Evolutionary conservation across 2,329 filamentous ascomycete genomes (phyloP).

Genomic region (Ceratocystis smalleyi): DNA sequence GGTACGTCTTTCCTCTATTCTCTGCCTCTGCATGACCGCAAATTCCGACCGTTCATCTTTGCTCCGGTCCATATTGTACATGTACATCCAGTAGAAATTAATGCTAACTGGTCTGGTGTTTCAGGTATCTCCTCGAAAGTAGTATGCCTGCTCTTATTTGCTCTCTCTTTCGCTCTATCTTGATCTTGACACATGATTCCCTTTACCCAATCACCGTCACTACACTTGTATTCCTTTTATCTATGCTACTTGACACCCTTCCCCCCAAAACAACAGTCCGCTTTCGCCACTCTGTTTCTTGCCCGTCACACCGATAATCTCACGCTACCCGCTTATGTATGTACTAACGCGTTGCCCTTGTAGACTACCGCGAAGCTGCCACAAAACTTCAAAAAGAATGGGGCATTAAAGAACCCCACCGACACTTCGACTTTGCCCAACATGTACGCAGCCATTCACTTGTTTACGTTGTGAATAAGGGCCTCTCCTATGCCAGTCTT

Average conservation of each 20-base stretch:
- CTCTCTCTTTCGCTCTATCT: neutral
- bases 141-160: constrained; percentile 33
- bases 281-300: neutral
- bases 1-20: constrained; percentile 33
- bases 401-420: constrained; percentile 46
- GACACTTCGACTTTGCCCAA: constrained; percentile 46
- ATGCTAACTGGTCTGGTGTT: constrained; percentile 18
- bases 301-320: neutral
- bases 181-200: neutral
- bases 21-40: neutral
- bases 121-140: constrained; percentile 45
- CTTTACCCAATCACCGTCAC: too few species aligned
- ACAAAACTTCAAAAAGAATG: constrained; percentile 55
- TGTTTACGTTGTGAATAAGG: constrained; percentile 47
- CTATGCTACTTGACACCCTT: neutral
- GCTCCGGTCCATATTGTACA: neutral
- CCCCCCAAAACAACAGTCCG: neutral
- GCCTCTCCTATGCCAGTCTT: constrained; percentile 43
- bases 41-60: neutral
- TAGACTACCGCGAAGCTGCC: constrained; percentile 53
- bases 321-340: neutral
- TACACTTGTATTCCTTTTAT: too few species aligned
- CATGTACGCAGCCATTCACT: constrained; percentile 50
- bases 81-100: neutral
- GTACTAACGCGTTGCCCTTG: constrained; percentile 5